Evolutionary conservation across 371 early-diverging fungal genomes (phyloP).

Genomic region (Entomophthora muscae): DNA sequence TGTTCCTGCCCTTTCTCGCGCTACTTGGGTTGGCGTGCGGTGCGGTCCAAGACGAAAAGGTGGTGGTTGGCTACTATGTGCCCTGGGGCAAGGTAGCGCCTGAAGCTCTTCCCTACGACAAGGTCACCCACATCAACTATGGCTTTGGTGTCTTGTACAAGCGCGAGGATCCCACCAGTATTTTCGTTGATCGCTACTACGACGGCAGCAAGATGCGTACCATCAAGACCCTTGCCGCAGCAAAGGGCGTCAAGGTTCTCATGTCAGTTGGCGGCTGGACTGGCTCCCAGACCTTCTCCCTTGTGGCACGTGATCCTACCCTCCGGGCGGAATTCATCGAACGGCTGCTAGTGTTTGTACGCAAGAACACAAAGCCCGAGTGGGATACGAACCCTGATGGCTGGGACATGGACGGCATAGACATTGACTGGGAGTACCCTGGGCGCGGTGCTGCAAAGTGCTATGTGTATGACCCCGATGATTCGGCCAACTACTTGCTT

Average conservation of each 20-base stretch:
- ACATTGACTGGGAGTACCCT: conserved; percentile 60
- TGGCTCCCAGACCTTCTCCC: conserved; percentile 36
- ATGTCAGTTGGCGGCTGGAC: too few relatives aligned
- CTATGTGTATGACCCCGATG: conserved; percentile 25
- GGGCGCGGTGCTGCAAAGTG: conserved; percentile 45
- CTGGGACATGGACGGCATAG: conserved; percentile 29
- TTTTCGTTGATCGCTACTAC: conserved; percentile 11
- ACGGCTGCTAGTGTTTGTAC: too few relatives aligned
- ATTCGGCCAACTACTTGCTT: conserved; percentile 38
- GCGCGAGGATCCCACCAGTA: conserved; percentile 11
- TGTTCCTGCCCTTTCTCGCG: too few relatives aligned
- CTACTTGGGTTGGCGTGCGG: too few relatives aligned
- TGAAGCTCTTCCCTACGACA: conserved; percentile 21
- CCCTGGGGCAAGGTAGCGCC: too few relatives aligned
- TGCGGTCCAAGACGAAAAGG: too few relatives aligned
- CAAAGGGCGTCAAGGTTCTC: conserved; percentile 27
- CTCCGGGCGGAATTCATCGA: conserved; percentile 30
- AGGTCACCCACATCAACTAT: conserved; percentile 45
- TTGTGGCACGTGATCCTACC: conserved; percentile 23
- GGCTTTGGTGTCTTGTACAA: conserved; percentile 20
- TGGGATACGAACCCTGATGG: too few relatives aligned
- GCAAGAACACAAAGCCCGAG: too few relatives aligned
- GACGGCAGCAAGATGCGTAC: conserved; percentile 19
- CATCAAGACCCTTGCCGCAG: conserved; percentile 25
- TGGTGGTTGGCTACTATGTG: too few relatives aligned